phyloP scores from a whole-genome alignment of 1,284 basidiomycete genomes.

The Ganoderma lingzhi region DNA sequence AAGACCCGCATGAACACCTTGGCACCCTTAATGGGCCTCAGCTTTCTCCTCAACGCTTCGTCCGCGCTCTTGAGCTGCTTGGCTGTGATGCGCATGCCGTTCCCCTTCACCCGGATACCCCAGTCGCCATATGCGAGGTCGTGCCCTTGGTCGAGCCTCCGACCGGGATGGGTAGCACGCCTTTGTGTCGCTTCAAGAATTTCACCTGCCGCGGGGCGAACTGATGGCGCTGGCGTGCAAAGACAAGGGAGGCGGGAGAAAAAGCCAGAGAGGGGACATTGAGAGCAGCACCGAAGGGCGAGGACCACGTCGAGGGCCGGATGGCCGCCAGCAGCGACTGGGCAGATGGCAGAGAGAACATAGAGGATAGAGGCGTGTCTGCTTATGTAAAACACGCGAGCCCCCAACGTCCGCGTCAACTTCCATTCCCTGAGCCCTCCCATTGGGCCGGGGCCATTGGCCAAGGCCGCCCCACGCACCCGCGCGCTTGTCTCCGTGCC shows the following conservation, averaged over 20 bases:
- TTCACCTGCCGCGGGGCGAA: conserved; percentile 87
- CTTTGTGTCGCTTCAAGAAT: conserved; percentile 90
- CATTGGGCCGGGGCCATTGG: too few relatives aligned
- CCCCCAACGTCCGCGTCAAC: too few relatives aligned
- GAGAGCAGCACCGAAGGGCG: conserved; percentile 19
- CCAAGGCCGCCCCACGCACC: too few relatives aligned
- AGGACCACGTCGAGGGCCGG: conserved; percentile 34
- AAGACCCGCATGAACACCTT: conserved; percentile 93
- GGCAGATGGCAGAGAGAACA: conserved; percentile 43
- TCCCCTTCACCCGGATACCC: conserved; percentile 89
- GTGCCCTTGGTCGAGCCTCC: conserved; percentile 96
- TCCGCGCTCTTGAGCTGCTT: conserved; percentile 91
- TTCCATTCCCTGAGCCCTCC: too few relatives aligned
- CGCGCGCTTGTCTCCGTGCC: background rate
- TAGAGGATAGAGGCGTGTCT: conserved; percentile 15
- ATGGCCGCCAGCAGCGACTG: conserved; percentile 42
- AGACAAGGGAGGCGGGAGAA: conserved; percentile 27
- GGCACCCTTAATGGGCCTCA: conserved; percentile 91
- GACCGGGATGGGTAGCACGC: conserved; percentile 80
- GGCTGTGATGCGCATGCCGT: conserved; percentile 86
- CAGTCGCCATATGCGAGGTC: conserved; percentile 91
- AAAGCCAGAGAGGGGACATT: conserved; percentile 19
- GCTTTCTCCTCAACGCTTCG: conserved; percentile 90
- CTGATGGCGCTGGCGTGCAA: conserved; percentile 54
- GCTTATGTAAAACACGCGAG: conserved; percentile 21